Evolutionary conservation across 345 rosid species (phyloP), one percentile per base, ranked within the genome.

Genomic region (Limnanthes douglasii): DNA sequence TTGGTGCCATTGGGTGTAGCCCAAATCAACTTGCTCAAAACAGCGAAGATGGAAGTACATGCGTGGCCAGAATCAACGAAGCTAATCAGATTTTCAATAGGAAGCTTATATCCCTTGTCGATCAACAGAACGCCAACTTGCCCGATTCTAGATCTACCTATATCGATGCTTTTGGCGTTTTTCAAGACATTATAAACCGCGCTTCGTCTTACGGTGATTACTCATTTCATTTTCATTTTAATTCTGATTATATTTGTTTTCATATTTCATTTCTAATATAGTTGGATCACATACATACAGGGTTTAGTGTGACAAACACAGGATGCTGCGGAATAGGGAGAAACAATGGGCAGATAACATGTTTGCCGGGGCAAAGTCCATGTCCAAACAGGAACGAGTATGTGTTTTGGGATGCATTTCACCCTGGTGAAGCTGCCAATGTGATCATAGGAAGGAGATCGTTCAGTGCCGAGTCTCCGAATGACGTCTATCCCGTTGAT

Each of bases 1-100:
- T 80, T 2, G 98, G 98, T 0, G 79, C 68, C 13, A 63, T 84
- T 2, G 98, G 98, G 3, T 90, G 98, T 68, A 80, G 78, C 54
- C 98, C 96, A 5, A 84, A 64, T 50, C 61, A 74, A 41, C 25
- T 90, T 54, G 82, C 94, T 42, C 84, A 68, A 41, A 74, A 62
- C 24, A 74, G 92, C 31, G 66, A 57, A 20, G 80, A 80, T 25
- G 79, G 92, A 0, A 62, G 35, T 47, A 83, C 95, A 2, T 74
- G 98, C 21, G 93, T 66, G 23, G 32, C 34, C 23, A 55, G 59
- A 10, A 61, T 90, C 43, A 84, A 90, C 44, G 32, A 50, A 1
- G 96, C 98, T 1, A 72, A 66, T 50, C 70, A 70, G 42, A 66
- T 80, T 18, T 90, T 84, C 69, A 90, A 90, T 35, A 53, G 21